phyloP scores from a whole-genome alignment of 768 basidiomycete genomes.

The Leccinum arenicola region DNA sequence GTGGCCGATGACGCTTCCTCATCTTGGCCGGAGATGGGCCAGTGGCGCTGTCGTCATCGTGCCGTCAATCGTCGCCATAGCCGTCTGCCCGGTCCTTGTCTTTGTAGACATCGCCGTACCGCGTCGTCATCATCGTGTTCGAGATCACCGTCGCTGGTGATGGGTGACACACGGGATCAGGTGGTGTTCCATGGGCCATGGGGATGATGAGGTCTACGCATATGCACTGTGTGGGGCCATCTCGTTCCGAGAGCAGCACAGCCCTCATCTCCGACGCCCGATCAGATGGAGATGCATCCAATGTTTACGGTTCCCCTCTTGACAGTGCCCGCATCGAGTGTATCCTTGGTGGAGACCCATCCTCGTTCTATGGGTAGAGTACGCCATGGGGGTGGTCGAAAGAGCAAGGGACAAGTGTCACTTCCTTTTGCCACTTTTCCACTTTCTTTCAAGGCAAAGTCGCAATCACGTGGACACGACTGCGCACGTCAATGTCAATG shows the following conservation, averaged over 20 bases:
- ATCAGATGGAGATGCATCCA: slow-evolving; percentile 17
- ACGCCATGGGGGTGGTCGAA: not conserved
- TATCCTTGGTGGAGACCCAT: not conserved
- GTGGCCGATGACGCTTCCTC: slow-evolving; percentile 19
- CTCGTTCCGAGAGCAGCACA: not conserved
- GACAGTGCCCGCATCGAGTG: slow-evolving; percentile 16
- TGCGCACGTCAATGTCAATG: not conserved
- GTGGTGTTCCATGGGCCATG: not conserved
- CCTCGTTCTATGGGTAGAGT: not conserved
- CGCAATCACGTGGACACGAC: not conserved
- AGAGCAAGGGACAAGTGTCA: not conserved
- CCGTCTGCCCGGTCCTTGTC: not conserved
- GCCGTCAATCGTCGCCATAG: not conserved
- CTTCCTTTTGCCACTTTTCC: not conserved
- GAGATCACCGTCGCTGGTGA: slow-evolving; percentile 8
- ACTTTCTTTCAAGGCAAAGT: not conserved
- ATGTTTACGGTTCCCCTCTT: slow-evolving; percentile 32
- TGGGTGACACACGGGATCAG: slow-evolving; percentile 1
- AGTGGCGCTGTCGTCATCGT: not conserved
- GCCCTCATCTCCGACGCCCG: not conserved
- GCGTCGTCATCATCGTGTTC: slow-evolving; percentile 12
- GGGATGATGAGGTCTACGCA: not conserved
- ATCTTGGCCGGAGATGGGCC: slow-evolving; percentile 3
- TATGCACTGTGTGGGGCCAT: slow-evolving; percentile 24
- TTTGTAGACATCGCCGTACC: not conserved